These are phyloP conservation scores for Aureobasidium sp. DNA, from an alignment of 2,329 filamentous ascomycete genomes.

Conservation along the genomic window DNA sequence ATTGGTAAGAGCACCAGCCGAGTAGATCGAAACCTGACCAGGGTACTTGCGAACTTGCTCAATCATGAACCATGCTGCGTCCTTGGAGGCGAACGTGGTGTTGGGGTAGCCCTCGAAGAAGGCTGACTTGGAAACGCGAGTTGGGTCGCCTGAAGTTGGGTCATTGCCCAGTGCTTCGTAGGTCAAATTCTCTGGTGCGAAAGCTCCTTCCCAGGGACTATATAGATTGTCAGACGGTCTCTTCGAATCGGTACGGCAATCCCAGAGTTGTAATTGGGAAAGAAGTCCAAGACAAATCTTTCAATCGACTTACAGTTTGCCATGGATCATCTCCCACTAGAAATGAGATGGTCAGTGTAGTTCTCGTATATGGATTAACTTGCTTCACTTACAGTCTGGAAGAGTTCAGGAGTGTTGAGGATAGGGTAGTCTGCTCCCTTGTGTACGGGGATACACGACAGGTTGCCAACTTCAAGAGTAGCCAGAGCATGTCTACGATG, in stretches of 20 bases:
- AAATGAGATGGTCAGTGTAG: neutral
- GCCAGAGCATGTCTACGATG: constrained; percentile 37
- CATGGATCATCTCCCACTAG: constrained; percentile 39
- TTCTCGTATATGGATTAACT: neutral
- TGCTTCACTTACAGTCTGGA: constrained; percentile 27
- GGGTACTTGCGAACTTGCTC: constrained; percentile 42
- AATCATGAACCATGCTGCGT: constrained; percentile 43
- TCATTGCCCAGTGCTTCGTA: constrained; percentile 38
- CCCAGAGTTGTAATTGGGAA: no score
- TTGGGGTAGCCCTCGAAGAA: constrained; percentile 44
- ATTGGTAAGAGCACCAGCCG: constrained; percentile 44
- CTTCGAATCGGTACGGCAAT: neutral
- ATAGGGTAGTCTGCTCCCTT: constrained; percentile 43
- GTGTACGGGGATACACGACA: constrained; percentile 44
- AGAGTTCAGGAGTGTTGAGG: constrained; percentile 39
- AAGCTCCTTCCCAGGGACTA: constrained; percentile 40
- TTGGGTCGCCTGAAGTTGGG: constrained; percentile 41
- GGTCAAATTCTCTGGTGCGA: constrained; percentile 38
- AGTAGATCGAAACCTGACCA: constrained; percentile 43
- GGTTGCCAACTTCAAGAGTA: constrained; percentile 40
- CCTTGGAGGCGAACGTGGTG: constrained; percentile 33
- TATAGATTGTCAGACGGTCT: neutral
- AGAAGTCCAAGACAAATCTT: neutral
- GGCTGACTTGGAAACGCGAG: constrained; percentile 34
- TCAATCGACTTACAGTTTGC: constrained; percentile 26